Evolutionary conservation across 768 basidiomycete genomes (phyloP).

Genomic region (Lentinula raphanica): DNA sequence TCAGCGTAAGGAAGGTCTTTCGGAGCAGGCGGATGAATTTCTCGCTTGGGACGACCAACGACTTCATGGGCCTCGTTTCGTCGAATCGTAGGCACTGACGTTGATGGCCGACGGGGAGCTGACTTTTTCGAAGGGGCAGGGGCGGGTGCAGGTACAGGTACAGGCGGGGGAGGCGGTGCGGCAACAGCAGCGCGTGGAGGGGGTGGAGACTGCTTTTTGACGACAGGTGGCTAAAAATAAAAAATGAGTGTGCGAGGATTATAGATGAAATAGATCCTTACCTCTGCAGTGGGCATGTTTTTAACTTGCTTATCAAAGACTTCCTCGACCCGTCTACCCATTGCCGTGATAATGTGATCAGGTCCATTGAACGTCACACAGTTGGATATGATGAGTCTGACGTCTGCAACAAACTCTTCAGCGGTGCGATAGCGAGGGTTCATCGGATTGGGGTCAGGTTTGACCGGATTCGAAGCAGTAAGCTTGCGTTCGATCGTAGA

Average conservation of each 20-base stretch:
- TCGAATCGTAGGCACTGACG: slow-evolving; percentile 77
- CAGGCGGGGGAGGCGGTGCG: slow-evolving; percentile 31
- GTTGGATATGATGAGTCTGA: slow-evolving; percentile 86
- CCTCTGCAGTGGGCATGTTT: slow-evolving; percentile 77
- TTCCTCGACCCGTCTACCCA: slow-evolving; percentile 78
- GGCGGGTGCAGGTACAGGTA: slow-evolving; percentile 23
- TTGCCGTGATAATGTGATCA: slow-evolving; percentile 72
- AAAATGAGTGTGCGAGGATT: not conserved
- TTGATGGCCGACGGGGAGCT: slow-evolving; percentile 64
- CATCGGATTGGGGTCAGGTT: slow-evolving; percentile 61
- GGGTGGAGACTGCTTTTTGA: slow-evolving; percentile 42
- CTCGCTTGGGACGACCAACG: slow-evolving; percentile 86
- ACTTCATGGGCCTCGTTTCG: slow-evolving; percentile 61
- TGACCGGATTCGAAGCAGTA: slow-evolving; percentile 67
- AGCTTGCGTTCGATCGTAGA: slow-evolving; percentile 90
- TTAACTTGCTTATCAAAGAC: slow-evolving; percentile 87
- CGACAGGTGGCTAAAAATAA: slow-evolving; percentile 27
- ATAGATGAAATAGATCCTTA: slow-evolving; percentile 30
- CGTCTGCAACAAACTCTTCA: slow-evolving; percentile 80
- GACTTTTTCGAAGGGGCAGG: slow-evolving; percentile 38
- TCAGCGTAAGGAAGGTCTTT: slow-evolving; percentile 87
- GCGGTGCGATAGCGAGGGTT: slow-evolving; percentile 75
- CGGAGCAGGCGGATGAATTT: slow-evolving; percentile 92
- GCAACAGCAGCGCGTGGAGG: slow-evolving; percentile 39
- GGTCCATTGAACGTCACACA: slow-evolving; percentile 90